Evolutionary conservation across 495 filamentous ascomycete species (phyloP), one percentile per base, ranked within the genome.

Genomic region (Talaromyces wortmannii): DNA sequence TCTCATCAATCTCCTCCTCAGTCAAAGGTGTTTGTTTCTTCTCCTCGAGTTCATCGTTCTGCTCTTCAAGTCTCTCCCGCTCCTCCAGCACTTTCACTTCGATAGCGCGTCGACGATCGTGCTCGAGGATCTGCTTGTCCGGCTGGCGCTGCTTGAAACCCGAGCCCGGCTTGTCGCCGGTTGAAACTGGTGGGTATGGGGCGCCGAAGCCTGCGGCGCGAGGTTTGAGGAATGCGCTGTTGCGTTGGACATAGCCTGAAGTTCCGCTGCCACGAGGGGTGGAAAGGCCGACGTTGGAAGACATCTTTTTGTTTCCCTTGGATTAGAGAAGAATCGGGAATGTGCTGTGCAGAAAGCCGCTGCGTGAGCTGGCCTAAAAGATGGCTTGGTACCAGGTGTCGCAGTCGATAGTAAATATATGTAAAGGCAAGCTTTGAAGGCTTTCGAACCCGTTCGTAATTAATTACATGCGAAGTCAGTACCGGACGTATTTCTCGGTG

Each of bases 161-260:
- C 4, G 81, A 77, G 15, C 61, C 67, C 15, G 52, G 53, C 62
- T 86, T 82, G 12, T 46, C 31, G 53, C 57, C 56, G 10, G 62
- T 60, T 10, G 59, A 59, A 2, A 69, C 50, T 5, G 74, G 68
- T n/a, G 79, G 79, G 63, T 85, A 85, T 0, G 82, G 82, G 6
- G 74, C 73, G 16, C 70, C 70, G 63, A 72, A 72, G 45, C 73
- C 73, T 23, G 65, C 65, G 61, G 76, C 77, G 73, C 92, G 91
- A 10, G 88, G 90, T 60, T 80, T 84, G 52, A 95, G 82, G 74
- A 94, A 85, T 7, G 95, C 92, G 55, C 85, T 80, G 74, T 97
- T 99, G 64, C 89, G 89, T 66, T 97, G 92, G 52, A 99, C 91
- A 74, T 97, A 97, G 65, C 95, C 95, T 4, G 90, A 96, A 57